Conservation (phyloP, 306 rosid genomes). For the Vicia faba region DNA sequence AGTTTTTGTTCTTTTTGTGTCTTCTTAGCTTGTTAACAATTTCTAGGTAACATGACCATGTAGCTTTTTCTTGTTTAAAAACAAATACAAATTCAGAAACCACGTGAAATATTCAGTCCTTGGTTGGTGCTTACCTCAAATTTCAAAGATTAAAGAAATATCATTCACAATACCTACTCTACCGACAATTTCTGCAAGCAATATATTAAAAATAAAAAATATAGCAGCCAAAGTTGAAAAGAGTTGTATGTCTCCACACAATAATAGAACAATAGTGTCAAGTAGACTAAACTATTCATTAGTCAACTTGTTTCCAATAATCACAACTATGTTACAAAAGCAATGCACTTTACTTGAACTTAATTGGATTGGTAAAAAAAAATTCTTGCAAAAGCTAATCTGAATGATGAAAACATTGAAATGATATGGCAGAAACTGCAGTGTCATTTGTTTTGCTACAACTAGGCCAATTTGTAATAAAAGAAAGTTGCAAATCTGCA, state of each 20-base stretch:
- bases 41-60: too few species aligned
- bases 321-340: not conserved
- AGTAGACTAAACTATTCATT: not conserved
- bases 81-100: too few species aligned
- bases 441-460: not conserved
- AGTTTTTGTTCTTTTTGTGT: too few species aligned
- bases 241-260: not conserved
- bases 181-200: not conserved
- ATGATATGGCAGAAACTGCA: slow-evolving; percentile 8
- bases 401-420: not conserved
- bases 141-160: not conserved
- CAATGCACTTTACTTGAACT: not conserved
- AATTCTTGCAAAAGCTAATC: not conserved
- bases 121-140: not conserved
- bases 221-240: not conserved
- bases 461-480: not conserved
- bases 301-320: not conserved
- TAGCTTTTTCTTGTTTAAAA: too few species aligned
- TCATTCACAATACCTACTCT: not conserved
- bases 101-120: too few species aligned
- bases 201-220: not conserved
- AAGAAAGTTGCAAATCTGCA: not conserved
- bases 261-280: not conserved
- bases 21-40: too few species aligned
- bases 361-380: not conserved